Evolutionary conservation across 495 filamentous ascomycete genomes (phyloP), one percentile per base, ranked within the genome.

Genomic region (Podospora tetraspora): DNA sequence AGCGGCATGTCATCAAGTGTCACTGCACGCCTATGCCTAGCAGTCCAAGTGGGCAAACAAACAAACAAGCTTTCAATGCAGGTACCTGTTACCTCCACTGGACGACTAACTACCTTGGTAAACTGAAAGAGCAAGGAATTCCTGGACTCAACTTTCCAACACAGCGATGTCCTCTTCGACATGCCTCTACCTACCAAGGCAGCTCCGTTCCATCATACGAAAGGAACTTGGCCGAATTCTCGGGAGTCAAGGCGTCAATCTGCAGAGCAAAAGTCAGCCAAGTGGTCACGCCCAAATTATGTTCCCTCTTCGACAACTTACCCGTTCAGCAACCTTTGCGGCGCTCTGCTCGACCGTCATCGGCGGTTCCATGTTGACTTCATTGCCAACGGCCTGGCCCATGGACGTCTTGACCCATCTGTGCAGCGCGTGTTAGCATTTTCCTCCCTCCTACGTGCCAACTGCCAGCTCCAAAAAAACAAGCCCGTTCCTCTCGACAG

Each of bases 351-450:
- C 71, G 29, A 74, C 57, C 10, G 21, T 72, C 71, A 76, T 66
- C 1, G 80, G 77, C n/a, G 79, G 76, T 68, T 76, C 71, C 56
- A 73, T 71, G 11, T 73, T 73, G 25, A 81, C 30, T 7, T 63
- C 69, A 69, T 82, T 78, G 9, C 79, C 80, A 43, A 79, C 72
- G 0, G 21, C 68, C 69, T 81, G 78, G 0, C 80, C 80, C 68
- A 77, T 74, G 0, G 34, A 37, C 8, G 80, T 82, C 69, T 82
- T 73, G 61, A 82, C 78, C 79, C 79, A 82, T 67, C 79, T 81
- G 61, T 25, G 10, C 34, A 7, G 16, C 2, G 3, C 32, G 11
- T 29, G 30, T 70, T 19, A 71, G 69, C 68, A 21, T 13, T 13
- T 21, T 12, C 43, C 25, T 27, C 12, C 16, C n/a, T 6, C 57